phyloP scores from a whole-genome alignment of 306 rosid genomes.

The Cicer bijugum region DNA sequence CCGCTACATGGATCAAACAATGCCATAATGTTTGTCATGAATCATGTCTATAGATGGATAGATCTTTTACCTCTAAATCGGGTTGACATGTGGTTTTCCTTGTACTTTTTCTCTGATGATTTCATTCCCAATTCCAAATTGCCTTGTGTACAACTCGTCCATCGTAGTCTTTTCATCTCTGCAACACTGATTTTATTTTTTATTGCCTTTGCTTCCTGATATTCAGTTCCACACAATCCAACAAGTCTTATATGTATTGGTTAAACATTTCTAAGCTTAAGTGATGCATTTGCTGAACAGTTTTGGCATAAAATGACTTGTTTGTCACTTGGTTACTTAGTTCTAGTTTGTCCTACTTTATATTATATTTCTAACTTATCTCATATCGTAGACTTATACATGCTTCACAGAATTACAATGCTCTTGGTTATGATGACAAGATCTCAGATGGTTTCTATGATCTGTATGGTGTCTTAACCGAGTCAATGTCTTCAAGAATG shows the following conservation, averaged over 20 bases:
- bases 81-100: neutral
- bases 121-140: neutral
- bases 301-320: conserved; percentile 24
- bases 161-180: neutral
- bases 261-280: conserved; percentile 5
- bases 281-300: conserved; percentile 11
- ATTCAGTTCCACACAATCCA: neutral
- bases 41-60: neutral
- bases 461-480: conserved; percentile 76
- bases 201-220: neutral
- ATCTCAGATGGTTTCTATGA: conserved; percentile 97
- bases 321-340: conserved; percentile 39
- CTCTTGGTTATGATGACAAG: conserved; percentile 97
- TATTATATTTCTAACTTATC: conserved; percentile 76
- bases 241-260: neutral
- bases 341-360: conserved; percentile 52
- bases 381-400: conserved; percentile 94
- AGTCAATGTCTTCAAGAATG: conserved; percentile 79
- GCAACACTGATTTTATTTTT: neutral
- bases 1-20: neutral
- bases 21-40: conserved; percentile 12
- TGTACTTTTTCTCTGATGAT: neutral
- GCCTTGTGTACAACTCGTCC: neutral
- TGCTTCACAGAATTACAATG: conserved; percentile 99
- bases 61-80: neutral